Evolutionary conservation across 768 basidiomycete species (phyloP).

Genomic region (Sistotremastrum suecicum): DNA sequence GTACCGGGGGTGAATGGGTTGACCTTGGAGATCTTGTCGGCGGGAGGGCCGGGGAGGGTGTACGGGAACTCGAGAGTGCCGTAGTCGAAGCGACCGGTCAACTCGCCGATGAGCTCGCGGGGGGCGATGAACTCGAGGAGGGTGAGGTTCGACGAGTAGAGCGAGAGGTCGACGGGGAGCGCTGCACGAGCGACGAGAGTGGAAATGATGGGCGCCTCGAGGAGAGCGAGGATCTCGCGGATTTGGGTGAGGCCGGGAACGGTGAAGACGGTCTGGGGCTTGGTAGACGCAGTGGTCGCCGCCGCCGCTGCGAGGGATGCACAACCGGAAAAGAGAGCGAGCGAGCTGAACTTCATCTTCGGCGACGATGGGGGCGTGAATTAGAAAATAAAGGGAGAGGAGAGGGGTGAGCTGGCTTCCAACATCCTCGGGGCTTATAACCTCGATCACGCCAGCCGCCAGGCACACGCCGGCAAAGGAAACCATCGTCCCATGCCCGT

Average conservation of each 20-base stretch:
- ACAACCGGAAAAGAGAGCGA: too few species aligned
- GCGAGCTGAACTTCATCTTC: too few species aligned
- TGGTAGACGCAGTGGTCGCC: too few species aligned
- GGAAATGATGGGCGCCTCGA: not conserved
- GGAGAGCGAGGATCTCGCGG: not conserved
- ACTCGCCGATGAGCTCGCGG: not conserved
- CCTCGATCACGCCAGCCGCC: too few species aligned
- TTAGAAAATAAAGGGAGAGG: too few species aligned
- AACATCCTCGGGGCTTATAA: too few species aligned
- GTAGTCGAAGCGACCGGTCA: not conserved
- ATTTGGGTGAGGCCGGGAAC: not conserved
- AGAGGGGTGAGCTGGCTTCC: too few species aligned
- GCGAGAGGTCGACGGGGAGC: not conserved
- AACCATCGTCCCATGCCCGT: too few species aligned
- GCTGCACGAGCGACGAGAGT: not conserved
- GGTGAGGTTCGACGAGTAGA: not conserved
- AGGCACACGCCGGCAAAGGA: too few species aligned
- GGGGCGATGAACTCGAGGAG: not conserved
- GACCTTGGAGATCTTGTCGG: not conserved
- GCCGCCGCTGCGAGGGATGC: too few species aligned
- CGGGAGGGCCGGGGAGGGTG: not conserved
- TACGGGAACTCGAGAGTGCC: not conserved
- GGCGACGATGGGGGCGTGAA: too few species aligned
- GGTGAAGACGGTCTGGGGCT: not conserved
- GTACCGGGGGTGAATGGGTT: not conserved